Percentiles rank a stretch among this genome's conserved stretches.
Conservation (phyloP, 257 asterid genomes). For the Thymus quinquecostatus region DNA sequence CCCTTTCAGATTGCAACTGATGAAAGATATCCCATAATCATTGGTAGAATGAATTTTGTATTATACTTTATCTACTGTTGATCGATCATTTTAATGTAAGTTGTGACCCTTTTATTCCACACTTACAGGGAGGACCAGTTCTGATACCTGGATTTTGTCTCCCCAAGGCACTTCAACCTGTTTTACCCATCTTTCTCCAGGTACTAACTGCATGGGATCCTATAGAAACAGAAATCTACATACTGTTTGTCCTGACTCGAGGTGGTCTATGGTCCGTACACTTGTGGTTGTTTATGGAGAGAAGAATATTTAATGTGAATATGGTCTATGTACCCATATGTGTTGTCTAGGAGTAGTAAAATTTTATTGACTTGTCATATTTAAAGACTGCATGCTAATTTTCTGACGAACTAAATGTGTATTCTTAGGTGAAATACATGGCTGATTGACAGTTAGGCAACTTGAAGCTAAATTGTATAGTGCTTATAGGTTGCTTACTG, state of each 20-base stretch:
- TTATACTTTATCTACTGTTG: conserved; percentile 4
- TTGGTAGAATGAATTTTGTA: conserved; percentile 4
- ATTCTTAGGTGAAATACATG: not conserved
- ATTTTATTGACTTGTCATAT: not conserved
- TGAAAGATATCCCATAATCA: conserved; percentile 23
- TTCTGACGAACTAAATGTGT: not conserved
- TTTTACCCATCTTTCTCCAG: conserved; percentile 91
- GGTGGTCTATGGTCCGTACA: not conserved
- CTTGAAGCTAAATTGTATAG: not conserved
- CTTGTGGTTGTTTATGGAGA: not conserved
- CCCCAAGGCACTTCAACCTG: conserved; percentile 96
- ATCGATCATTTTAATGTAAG: conserved; percentile 6
- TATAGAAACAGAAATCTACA: conserved; percentile 16
- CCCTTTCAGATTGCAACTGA: conserved; percentile 22
- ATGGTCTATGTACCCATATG: not conserved
- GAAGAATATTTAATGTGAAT: not conserved
- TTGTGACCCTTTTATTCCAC: conserved; percentile 28
- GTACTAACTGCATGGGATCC: conserved; percentile 40
- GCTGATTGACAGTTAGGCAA: not conserved
- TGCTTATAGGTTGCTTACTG: not conserved
- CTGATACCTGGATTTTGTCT: conserved; percentile 95
- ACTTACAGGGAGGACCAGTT: conserved; percentile 85
- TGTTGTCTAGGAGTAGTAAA: too few species aligned
- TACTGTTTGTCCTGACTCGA: not conserved
- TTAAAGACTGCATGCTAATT: not conserved